phyloP scores from a whole-genome alignment of 495 filamentous ascomycete genomes.

The Lophium mytilinum region DNA sequence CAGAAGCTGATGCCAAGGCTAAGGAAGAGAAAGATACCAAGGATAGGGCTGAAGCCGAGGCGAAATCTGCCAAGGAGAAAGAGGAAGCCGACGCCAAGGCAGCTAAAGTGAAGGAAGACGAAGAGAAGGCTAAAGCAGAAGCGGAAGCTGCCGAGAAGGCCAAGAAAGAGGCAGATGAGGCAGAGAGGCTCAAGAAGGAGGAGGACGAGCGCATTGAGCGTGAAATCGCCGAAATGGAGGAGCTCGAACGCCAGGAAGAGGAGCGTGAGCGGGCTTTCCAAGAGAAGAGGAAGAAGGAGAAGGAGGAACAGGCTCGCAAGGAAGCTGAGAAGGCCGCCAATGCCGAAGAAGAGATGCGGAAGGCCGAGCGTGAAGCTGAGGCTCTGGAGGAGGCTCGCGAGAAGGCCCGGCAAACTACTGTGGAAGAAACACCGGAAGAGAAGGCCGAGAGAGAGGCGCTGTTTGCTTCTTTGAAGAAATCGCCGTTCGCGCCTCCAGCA shows the following conservation, averaged over 20 bases:
- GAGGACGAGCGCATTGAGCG: slow-evolving; percentile 20
- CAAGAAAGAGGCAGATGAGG: slow-evolving; percentile 23
- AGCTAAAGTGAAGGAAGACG: slow-evolving; percentile 40
- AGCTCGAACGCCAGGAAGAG: slow-evolving; percentile 34
- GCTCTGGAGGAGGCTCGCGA: slow-evolving; percentile 31
- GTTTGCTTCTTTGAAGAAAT: slow-evolving; percentile 52
- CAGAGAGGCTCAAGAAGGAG: slow-evolving; percentile 12
- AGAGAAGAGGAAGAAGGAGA: slow-evolving; percentile 33
- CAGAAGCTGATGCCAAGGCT: slow-evolving; percentile 43
- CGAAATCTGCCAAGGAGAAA: slow-evolving; percentile 23
- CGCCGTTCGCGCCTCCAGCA: slow-evolving; percentile 41
- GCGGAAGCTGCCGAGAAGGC: slow-evolving; percentile 26
- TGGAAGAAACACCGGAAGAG: slow-evolving; percentile 25
- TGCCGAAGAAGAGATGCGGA: slow-evolving; percentile 32
- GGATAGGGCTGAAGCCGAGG: slow-evolving; percentile 38
- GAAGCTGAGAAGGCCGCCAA: slow-evolving; percentile 27
- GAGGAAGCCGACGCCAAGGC: slow-evolving; percentile 40
- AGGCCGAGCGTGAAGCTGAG: slow-evolving; percentile 36
- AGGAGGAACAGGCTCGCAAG: slow-evolving; percentile 23
- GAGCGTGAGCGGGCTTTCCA: slow-evolving; percentile 32
- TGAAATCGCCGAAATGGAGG: slow-evolving; percentile 26
- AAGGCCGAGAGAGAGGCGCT: slow-evolving; percentile 31
- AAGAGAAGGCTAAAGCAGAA: slow-evolving; percentile 34
- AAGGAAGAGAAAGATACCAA: slow-evolving; percentile 25
- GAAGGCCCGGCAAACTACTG: slow-evolving; percentile 1